Conservation (phyloP, 768 basidiomycete species). For the Suillus fuscotomentosus region DNA sequence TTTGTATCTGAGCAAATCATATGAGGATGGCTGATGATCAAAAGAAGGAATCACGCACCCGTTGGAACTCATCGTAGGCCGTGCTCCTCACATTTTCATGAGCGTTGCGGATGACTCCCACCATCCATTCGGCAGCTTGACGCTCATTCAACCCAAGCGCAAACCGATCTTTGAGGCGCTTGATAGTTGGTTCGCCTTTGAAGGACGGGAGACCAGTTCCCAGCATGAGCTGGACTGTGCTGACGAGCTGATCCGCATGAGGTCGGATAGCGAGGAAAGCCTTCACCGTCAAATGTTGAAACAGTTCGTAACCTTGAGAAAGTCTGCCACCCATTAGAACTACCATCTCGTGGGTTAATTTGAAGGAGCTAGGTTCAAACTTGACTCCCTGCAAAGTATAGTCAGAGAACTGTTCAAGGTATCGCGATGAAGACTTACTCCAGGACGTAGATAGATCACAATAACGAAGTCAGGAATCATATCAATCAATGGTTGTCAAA, state of each 20-base stretch:
- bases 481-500: conserved; percentile 5
- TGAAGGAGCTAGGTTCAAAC: conserved; percentile 98
- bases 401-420: not conserved
- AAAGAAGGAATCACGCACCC: conserved; percentile 45
- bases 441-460: conserved; percentile 47
- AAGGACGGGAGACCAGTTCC: conserved; percentile 94
- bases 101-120: conserved; percentile 84
- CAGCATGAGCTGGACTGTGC: conserved; percentile 90
- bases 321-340: conserved; percentile 93
- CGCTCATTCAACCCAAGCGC: conserved; percentile 78
- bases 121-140: conserved; percentile 94
- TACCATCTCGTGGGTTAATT: conserved; percentile 98
- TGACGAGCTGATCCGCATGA: conserved; percentile 85
- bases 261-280: conserved; percentile 97
- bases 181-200: conserved; percentile 93
- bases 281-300: conserved; percentile 92
- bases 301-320: conserved; percentile 92
- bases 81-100: conserved; percentile 94
- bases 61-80: conserved; percentile 94
- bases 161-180: conserved; percentile 84
- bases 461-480: conserved; percentile 25
- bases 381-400: conserved; percentile 78
- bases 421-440: conserved; percentile 40
- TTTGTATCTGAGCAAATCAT: conserved; percentile 38
- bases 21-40: not conserved